Evolutionary conservation across 2,329 filamentous ascomycete species (phyloP), one percentile per base, ranked within the genome.

Genomic region (Nemania sp.): DNA sequence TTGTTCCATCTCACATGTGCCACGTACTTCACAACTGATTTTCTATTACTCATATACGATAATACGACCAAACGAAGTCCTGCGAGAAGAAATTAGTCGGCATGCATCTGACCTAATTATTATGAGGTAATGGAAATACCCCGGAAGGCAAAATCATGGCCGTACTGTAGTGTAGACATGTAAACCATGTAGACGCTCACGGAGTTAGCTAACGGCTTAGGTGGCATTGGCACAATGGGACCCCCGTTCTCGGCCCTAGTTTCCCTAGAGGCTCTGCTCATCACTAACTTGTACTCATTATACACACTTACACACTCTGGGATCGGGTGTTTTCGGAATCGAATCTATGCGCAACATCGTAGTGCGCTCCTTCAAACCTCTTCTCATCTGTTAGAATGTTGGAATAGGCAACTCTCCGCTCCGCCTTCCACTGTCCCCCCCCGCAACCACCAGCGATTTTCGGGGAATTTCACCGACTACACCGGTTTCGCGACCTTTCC

Each of bases 91-190:
- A 61, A 64, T 52, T 64, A 55, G n/a, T 27, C 24, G 32, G 41
- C 32, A 20, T 43, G 41, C 38, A 24, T 27, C 49, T 43, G 41
- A 38, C 11, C 55, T 63, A 11, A 67, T 75, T 75, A 73, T 69
- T 67, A 72, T 76, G 55, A 75, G 57, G 74, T 76, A 76, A 76
- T 73, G 65, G 61, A 69, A 76, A 75, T 67, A 70, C 64, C 61
- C 57, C 38, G 35, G 47, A 62, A 41, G 24, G 32, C 32, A 57
- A 56, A 61, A 54, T 56, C 56, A 49, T 65, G 59, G 66, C n/a
- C 24, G 22, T 10, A 18, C 45, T 49, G 29, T 38, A 24, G 27
- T 18, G 67, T 49, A 38, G 49, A 56, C 64, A 53, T 35, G 32
- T 11, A 35, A 7, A 15, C 18, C 11, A 41, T 41, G 54, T 56